Percentiles rank a stretch among this genome's conserved stretches.
Conservation (phyloP, 192 early-diverging fungal species). For the Backusella luteola region DNA sequence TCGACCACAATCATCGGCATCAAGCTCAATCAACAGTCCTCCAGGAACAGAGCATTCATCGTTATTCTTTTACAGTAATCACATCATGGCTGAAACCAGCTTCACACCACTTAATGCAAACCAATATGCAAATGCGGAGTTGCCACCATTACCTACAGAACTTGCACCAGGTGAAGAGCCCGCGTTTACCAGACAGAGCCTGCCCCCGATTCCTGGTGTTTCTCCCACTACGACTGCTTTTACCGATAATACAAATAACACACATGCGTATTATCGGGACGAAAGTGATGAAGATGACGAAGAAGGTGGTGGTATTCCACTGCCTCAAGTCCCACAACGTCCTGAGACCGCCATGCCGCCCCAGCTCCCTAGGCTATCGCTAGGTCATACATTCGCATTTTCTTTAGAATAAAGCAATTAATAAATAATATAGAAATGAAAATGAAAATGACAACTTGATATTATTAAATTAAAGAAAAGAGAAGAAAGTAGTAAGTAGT, state of each 20-base stretch:
- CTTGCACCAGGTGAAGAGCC: not conserved
- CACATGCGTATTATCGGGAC: not conserved
- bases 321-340: not conserved
- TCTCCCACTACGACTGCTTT: not conserved
- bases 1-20: not conserved
- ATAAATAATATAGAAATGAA: not conserved
- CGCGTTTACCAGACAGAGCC: not conserved
- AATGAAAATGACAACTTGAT: not conserved
- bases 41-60: not conserved
- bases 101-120: not conserved
- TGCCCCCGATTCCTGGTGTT: not conserved
- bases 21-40: not conserved
- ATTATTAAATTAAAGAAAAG: slow-evolving; percentile 2
- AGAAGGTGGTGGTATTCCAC: not conserved
- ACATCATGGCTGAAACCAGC: not conserved
- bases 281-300: slow-evolving; percentile 6
- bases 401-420: not conserved
- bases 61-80: not conserved
- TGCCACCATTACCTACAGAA: slow-evolving; percentile 18
- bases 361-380: not conserved
- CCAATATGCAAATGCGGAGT: slow-evolving; percentile 16
- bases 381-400: slow-evolving; percentile 10
- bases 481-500: not conserved
- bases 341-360: not conserved
- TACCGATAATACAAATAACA: not conserved